Base-by-base conservation (phyloP, 2,329 filamentous ascomycete species). In the Phaeosphaeriaceae sp. region DNA sequence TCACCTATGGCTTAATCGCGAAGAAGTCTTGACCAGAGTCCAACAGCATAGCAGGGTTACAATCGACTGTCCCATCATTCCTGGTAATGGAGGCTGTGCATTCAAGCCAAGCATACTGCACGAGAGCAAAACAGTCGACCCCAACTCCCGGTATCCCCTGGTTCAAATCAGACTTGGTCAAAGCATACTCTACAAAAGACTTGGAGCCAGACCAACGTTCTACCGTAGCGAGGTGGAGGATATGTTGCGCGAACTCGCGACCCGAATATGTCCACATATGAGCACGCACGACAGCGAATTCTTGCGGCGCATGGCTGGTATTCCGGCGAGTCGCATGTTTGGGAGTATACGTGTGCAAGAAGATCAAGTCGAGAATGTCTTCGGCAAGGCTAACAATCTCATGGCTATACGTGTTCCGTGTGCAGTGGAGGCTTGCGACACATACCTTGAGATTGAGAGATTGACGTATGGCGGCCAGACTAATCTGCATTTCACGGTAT, bases 181-280 rank as follows among this genome's bases (percentile, higher is more conserved):
- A 13, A 36, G 31, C 11, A 3, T 36, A 13, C 11, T 36, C 6
- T 36, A 36, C 31, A 11, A 36, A 36, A 45, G 7, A 9, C 9
- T 21, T 21, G 19, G 21, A 6, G 19, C n/a, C 5, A 45, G n/a
- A 3, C 9, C 19, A 7, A 21, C 10, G n/a, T 22, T 45, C 19
- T 5, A 45, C 42, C 17, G 42, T 7, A 21, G 10, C 9, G 21
- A 11, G 4, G 11, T 45, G 7, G 7, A 21, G 42, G 19, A 45
- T 17, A 22, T 4, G n/a, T 21, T 45, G 3, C n/a, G 15, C 4
- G 19, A 15, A 20, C 21, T 22, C 11, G 42, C 42, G 17, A 19
- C 25, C 2, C 9, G 17, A 20, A 19, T 51, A 10, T 51, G 48
- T 42, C 48, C 48, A 10, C 48, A 51, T 25, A 51, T 51, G 48